Evolutionary conservation across 192 early-diverging fungal genomes (phyloP).

Genomic region (Paraglomus brasilianum): DNA sequence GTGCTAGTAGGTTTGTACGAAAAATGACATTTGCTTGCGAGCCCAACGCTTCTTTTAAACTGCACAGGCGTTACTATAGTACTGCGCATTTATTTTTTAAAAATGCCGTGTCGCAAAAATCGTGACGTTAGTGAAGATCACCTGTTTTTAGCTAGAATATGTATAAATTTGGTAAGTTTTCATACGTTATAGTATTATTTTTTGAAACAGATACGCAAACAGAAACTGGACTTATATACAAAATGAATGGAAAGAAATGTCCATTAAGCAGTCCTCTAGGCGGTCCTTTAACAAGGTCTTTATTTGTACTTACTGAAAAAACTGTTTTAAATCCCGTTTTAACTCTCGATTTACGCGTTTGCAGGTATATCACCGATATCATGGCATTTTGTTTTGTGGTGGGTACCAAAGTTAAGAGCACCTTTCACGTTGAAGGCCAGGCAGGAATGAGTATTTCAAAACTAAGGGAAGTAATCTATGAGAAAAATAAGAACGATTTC

Average conservation of each 20-base stretch:
- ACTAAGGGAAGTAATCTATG: conserved; percentile 14
- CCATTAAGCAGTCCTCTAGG: not conserved
- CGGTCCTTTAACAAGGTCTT: conserved; percentile 18
- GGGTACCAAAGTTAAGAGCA: conserved; percentile 1
- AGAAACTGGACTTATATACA: conserved; percentile 22
- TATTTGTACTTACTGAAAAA: conserved; percentile 20
- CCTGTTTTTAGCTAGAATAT: conserved; percentile 1
- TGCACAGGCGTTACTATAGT: not conserved
- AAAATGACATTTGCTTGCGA: conserved; percentile 4
- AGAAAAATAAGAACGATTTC: conserved; percentile 25
- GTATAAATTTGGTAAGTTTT: conserved; percentile 1
- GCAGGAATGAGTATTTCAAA: conserved; percentile 18
- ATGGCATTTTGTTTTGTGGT: conserved; percentile 27
- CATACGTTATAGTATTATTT: not conserved
- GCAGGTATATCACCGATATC: conserved; percentile 14
- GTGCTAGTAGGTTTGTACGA: conserved; percentile 9
- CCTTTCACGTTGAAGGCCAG: not conserved
- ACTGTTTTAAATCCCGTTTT: not conserved
- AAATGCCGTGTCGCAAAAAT: not conserved
- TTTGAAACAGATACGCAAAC: not conserved
- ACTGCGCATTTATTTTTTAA: not conserved
- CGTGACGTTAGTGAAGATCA: no score
- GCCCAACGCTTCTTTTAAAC: not conserved
- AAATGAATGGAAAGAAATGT: no score
- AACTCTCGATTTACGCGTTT: conserved; percentile 24